phyloP scores from a whole-genome alignment of 257 asterid species.

The Oldenlandia corymbosa region DNA sequence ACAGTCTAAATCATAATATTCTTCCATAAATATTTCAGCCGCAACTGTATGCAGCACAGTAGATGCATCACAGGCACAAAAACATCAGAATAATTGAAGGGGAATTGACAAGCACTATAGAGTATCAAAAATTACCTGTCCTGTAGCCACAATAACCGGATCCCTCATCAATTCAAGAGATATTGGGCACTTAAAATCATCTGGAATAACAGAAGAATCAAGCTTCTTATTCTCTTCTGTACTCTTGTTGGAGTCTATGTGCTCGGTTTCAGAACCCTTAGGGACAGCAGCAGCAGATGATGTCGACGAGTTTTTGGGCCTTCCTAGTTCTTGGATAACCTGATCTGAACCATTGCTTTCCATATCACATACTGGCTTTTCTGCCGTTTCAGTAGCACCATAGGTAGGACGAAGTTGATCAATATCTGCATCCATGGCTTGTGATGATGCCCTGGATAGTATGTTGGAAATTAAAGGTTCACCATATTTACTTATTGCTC shows the following conservation, averaged over 20 bases:
- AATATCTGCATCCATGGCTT: slow-evolving; percentile 59
- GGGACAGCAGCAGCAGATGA: slow-evolving; percentile 29
- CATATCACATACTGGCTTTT: slow-evolving; percentile 28
- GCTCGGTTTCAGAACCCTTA: slow-evolving; percentile 30
- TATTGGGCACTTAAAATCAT: slow-evolving; percentile 87
- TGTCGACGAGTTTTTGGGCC: slow-evolving; percentile 26
- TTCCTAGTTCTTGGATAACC: slow-evolving; percentile 24
- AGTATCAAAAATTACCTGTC: slow-evolving; percentile 31
- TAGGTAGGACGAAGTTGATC: slow-evolving; percentile 48
- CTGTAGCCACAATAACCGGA: slow-evolving; percentile 93
- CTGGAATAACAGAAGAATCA: slow-evolving; percentile 60
- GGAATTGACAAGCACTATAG: neutral
- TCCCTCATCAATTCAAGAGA: slow-evolving; percentile 95
- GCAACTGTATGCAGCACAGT: neutral
- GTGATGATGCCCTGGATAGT: slow-evolving; percentile 54
- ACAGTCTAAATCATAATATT: neutral
- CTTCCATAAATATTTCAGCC: neutral
- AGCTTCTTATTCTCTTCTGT: slow-evolving; percentile 53
- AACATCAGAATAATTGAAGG: neutral
- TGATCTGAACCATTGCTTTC: slow-evolving; percentile 29
- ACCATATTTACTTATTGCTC: slow-evolving; percentile 83
- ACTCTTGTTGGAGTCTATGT: slow-evolving; percentile 29
- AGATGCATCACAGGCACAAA: neutral
- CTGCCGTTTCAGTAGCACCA: slow-evolving; percentile 32
- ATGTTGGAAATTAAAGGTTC: slow-evolving; percentile 56